Base-by-base conservation (phyloP, 106 monocot genomes). In the Triglochin maritima region DNA sequence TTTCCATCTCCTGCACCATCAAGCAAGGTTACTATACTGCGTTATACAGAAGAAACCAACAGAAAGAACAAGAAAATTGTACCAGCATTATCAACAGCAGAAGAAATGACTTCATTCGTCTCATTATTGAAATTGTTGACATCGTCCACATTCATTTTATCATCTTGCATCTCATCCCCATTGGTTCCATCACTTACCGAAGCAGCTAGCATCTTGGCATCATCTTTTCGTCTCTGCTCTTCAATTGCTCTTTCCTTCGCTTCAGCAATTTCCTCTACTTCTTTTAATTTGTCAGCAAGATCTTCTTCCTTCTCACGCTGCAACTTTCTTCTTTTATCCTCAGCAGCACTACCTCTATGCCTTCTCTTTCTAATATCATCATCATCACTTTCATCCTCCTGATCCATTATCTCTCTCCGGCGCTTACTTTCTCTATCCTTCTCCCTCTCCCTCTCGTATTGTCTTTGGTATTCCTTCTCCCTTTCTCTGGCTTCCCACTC, bases 401-500 rank as follows among this genome's bases (percentile, higher is more conserved):
- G 86, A 47, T 77, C 81, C 46, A 68, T 64, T 49, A 98, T 79
- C 61, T 90, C 88, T 60, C 78, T 88, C 44, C 80, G 79, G 7
- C 86, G 85, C 70, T 98, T 84, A 61, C 80, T 73, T 55, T 84
- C 83, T 62, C 74, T 88, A 10, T 88, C 88, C 65, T 88, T 98
- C 78, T 98, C 88, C 62, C 77, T 83, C 42, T 98, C 91, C 56
- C 73, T 86, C 64, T 91, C 88, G 57, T 80, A 56, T 43, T 79
- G 75, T 43, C 81, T 59, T n/a, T 82, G 83, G 62, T 80, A 74
- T 68, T 98, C 96, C 72, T 80, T 87, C 59, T 98, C 96, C 71
- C 91, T 86, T 60, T 98, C 96, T 69, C 91, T 85, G 68, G 66
- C 80, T 78, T 91, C 96, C 96, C 91, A 91, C 4, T 91, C 91